These are phyloP conservation scores for Acer campestre DNA, from an alignment of 345 rosid genomes.

Conservation along the genomic window DNA sequence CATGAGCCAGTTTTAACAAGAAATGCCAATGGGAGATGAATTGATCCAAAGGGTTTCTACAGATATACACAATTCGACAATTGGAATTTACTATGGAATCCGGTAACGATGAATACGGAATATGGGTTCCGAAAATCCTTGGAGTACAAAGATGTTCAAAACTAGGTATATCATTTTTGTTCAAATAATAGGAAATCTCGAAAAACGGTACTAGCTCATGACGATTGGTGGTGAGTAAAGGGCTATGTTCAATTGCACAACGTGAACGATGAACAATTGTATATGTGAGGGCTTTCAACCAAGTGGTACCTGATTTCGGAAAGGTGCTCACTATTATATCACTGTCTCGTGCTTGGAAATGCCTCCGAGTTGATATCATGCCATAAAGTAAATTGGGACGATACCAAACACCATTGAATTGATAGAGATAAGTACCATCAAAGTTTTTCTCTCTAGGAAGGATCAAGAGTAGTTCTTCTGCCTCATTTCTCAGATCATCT, in stretches of 20 bases:
- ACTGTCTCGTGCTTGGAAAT: constrained; percentile 19
- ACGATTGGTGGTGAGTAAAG: background rate
- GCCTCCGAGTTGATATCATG: background rate
- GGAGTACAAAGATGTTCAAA: background rate
- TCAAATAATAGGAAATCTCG: background rate
- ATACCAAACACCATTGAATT: background rate
- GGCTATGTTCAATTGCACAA: constrained; percentile 9
- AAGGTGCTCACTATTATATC: constrained; percentile 24
- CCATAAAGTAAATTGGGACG: background rate
- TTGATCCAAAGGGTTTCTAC: constrained; percentile 29
- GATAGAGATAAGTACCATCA: background rate
- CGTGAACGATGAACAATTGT: constrained; percentile 22
- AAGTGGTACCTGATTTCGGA: constrained; percentile 33
- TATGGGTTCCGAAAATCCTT: constrained; percentile 28
- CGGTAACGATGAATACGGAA: constrained; percentile 15
- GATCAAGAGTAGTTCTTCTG: background rate
- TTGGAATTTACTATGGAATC: constrained; percentile 6
- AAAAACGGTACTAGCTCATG: background rate
- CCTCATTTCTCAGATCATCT: background rate
- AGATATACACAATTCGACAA: constrained; percentile 29
- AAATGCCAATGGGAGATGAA: constrained; percentile 34
- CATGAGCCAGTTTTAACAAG: background rate
- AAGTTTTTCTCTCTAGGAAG: background rate
- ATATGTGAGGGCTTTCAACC: constrained; percentile 35
- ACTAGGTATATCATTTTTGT: background rate